These are phyloP conservation scores for Verticillium dahliae DNA, from an alignment of 2,329 filamentous ascomycete genomes.

Conservation along the genomic window DNA sequence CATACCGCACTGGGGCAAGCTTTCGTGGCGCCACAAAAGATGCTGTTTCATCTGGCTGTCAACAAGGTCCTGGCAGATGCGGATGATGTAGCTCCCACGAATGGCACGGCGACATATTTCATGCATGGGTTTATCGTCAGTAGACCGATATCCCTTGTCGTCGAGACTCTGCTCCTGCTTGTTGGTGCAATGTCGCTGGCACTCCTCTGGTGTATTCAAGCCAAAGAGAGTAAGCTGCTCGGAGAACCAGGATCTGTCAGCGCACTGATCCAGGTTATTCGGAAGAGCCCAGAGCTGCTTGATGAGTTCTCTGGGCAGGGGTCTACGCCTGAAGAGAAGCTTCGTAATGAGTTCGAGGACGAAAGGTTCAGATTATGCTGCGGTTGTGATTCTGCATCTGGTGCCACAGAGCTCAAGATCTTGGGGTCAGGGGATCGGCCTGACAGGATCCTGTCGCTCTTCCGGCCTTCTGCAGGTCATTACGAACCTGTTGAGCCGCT, in stretches of 20 bases:
- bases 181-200: too few species aligned
- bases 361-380: constrained; percentile 11
- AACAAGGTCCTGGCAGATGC: neutral
- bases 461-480: constrained; percentile 2
- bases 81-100: neutral
- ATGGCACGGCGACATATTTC: constrained; percentile 7
- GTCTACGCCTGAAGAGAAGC: constrained; percentile 8
- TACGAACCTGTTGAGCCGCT: constrained; percentile 18
- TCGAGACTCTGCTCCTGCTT: constrained; percentile 19
- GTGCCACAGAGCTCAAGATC: neutral
- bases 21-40: constrained; percentile 19
- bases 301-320: constrained; percentile 4
- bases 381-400: constrained; percentile 2
- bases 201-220: too few species aligned
- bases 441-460: too few species aligned
- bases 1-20: constrained; percentile 1
- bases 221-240: too few species aligned
- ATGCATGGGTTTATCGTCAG: constrained; percentile 25
- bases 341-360: constrained; percentile 4
- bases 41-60: constrained; percentile 21
- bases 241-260: neutral
- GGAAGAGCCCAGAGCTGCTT: constrained; percentile 13
- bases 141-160: constrained; percentile 18
- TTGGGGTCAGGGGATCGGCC: too few species aligned
- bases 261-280: neutral